These are phyloP conservation scores for Phialemonium atrogriseum DNA, from an alignment of 2,329 filamentous ascomycete genomes.

Conservation along the genomic window DNA sequence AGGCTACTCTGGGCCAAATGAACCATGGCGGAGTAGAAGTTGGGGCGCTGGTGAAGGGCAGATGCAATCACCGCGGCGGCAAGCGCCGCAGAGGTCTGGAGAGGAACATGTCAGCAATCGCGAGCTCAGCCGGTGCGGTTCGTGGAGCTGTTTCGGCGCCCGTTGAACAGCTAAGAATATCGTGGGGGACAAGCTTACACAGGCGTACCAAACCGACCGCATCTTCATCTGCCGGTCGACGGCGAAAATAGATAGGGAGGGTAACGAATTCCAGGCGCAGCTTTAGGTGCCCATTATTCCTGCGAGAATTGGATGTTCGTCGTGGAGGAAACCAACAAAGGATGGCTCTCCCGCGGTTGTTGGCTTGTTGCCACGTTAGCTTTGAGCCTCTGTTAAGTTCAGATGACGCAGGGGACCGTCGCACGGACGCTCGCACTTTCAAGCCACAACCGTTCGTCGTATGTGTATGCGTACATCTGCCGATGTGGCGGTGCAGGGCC, in stretches of 20 bases:
- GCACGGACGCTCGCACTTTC: too few species aligned
- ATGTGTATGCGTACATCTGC: too few species aligned
- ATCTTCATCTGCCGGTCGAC: conserved; percentile 29
- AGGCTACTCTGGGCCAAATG: conserved; percentile 95
- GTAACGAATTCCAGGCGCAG: conserved; percentile 6
- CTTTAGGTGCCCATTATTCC: conserved; percentile 29
- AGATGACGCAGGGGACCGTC: too few species aligned
- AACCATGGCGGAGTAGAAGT: conserved; percentile 97
- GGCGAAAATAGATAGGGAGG: conserved; percentile 9
- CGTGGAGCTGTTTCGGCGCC: background rate
- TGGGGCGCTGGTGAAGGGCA: conserved; percentile 88
- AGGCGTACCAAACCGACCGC: conserved; percentile 53
- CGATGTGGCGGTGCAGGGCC: conserved; percentile 3
- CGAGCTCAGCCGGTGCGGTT: conserved; percentile 7
- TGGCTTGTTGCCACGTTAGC: conserved; percentile 26
- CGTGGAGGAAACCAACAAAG: too few species aligned
- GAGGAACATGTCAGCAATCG: conserved; percentile 2
- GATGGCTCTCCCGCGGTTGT: too few species aligned
- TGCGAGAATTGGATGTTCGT: conserved; percentile 8
- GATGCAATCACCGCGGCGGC: conserved; percentile 78
- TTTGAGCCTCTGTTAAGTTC: conserved; percentile 7
- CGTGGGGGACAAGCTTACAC: conserved; percentile 34
- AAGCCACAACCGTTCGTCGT: conserved; percentile 3
- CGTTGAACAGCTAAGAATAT: too few species aligned
- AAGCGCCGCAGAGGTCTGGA: conserved; percentile 70